Base-by-base conservation (phyloP, 1,139 yeast species). In the Blastobotrys elegans region DNA sequence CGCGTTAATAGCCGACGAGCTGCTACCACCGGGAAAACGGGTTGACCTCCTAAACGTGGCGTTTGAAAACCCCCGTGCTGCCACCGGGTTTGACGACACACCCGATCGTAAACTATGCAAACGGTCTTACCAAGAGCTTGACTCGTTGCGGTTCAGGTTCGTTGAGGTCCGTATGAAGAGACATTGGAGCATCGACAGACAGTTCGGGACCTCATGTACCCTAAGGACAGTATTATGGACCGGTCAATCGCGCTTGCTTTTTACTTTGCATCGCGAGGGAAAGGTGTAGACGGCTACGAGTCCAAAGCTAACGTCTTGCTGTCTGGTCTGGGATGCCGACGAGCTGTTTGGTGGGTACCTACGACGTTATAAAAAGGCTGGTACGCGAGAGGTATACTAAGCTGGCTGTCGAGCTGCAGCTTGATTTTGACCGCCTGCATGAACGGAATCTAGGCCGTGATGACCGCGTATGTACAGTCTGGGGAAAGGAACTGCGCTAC, bases 261-360 rank as follows among this genome's bases (percentile, higher is more conserved):
- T 61, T 89, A 84, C 62, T 92, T 90, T 70, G 97, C 97, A 0
- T 75, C 95, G 1, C 72, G 79, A 44, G 85, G 85, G 1, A 39
- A 52, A 1, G 80, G 80, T 0, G 58, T 56, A 11, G 30, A 49
- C 0, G n/a, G n/a, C n/a, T 56, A 50, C 40, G 22, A 8, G 32
- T 77, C 90, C 14, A 62, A 66, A 7, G 77, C 88, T 10, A 79
- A 80, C 54, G 96, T 90, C 0, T 66, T 90, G 10, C 71, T 94
- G 37, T 86, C 96, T 50, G 98, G 99, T 0, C 72, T 92, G n/a
- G 99, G 99, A n/a, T 1, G 98, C 98, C 0, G 99, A 92, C 66
- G 98, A 92, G 65, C 69, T 80, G 26, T 89, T 85, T 70, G 99
- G 95, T 0, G 99, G 99, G 0, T 92, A 92, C 63, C 85, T 88